Conservation (phyloP, 192 early-diverging fungal genomes). For the Ramicandelaber brevisporus region DNA sequence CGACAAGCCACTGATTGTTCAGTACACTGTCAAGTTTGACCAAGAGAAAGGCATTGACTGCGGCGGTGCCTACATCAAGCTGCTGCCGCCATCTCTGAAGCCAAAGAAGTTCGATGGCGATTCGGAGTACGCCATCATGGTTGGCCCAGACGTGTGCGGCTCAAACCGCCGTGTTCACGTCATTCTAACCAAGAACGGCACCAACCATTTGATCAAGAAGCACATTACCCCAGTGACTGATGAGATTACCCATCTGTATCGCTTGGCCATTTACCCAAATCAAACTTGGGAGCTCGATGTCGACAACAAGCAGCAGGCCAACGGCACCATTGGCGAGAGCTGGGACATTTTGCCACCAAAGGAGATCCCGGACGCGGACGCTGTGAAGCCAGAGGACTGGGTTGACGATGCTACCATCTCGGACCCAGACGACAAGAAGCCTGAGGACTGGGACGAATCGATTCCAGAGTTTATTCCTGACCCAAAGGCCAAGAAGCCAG, state of each 20-base stretch:
- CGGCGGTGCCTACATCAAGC: constrained; percentile 77
- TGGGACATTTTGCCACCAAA: constrained; percentile 56
- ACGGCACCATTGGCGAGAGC: constrained; percentile 53
- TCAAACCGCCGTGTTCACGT: constrained; percentile 74
- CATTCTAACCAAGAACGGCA: constrained; percentile 86
- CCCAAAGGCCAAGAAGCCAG: constrained; percentile 58
- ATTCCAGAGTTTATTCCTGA: constrained; percentile 59
- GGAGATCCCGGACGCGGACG: constrained; percentile 54
- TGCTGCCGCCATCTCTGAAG: constrained; percentile 61
- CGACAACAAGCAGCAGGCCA: constrained; percentile 52
- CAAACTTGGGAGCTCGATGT: constrained; percentile 49
- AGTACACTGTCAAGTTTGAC: constrained; percentile 84
- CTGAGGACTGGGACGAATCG: constrained; percentile 34
- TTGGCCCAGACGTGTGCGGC: constrained; percentile 88
- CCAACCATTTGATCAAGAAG: constrained; percentile 59
- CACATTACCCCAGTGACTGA: constrained; percentile 41
- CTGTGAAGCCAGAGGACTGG: constrained; percentile 82
- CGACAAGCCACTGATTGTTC: constrained; percentile 60
- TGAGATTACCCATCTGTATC: constrained; percentile 69
- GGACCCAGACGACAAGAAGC: constrained; percentile 49
- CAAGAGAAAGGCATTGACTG: constrained; percentile 72
- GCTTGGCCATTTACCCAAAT: constrained; percentile 52
- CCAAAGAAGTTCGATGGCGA: constrained; percentile 60
- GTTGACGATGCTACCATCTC: constrained; percentile 40
- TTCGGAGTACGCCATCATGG: constrained; percentile 55